Conservation (phyloP, 1,284 basidiomycete species). For the Boletellus deceptivus region DNA sequence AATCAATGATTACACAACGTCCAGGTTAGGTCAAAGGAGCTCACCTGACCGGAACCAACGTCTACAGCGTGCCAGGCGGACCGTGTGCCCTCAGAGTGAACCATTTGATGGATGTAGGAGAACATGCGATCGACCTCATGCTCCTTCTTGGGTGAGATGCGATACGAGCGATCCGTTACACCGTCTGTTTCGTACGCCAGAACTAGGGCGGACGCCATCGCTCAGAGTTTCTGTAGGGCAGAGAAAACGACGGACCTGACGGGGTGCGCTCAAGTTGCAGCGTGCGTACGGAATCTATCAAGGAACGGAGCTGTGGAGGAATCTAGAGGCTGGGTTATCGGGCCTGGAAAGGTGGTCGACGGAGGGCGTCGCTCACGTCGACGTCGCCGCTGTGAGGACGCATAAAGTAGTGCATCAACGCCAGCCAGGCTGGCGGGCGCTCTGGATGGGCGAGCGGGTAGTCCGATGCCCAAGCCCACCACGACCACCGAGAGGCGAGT, state of each 20-base stretch:
- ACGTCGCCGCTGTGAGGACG: conserved; percentile 15
- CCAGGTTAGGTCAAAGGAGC: conserved; percentile 12
- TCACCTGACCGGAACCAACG: conserved; percentile 54
- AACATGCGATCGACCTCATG: conserved; percentile 52
- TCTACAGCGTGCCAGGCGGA: conserved; percentile 43
- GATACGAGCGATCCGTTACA: conserved; percentile 23
- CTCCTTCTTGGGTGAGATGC: conserved; percentile 55
- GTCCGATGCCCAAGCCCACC: conserved; percentile 31
- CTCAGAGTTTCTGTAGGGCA: neutral
- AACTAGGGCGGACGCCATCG: neutral
- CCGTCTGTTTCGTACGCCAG: conserved; percentile 13
- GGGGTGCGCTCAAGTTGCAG: conserved; percentile 29
- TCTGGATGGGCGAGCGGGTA: conserved; percentile 4
- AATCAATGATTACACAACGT: neutral
- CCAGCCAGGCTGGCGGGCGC: conserved; percentile 24
- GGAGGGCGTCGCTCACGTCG: conserved; percentile 17
- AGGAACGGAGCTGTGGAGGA: conserved; percentile 22
- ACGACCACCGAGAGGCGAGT: conserved; percentile 20
- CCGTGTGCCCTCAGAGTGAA: conserved; percentile 12
- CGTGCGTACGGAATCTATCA: conserved; percentile 26
- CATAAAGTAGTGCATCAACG: conserved; percentile 25
- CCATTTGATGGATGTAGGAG: conserved; percentile 35
- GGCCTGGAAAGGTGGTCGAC: neutral
- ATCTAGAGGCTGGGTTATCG: conserved; percentile 17
- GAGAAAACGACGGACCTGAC: conserved; percentile 10